Conservation (phyloP, 2,329 filamentous ascomycete genomes). For the Stromatinia cepivora region DNA sequence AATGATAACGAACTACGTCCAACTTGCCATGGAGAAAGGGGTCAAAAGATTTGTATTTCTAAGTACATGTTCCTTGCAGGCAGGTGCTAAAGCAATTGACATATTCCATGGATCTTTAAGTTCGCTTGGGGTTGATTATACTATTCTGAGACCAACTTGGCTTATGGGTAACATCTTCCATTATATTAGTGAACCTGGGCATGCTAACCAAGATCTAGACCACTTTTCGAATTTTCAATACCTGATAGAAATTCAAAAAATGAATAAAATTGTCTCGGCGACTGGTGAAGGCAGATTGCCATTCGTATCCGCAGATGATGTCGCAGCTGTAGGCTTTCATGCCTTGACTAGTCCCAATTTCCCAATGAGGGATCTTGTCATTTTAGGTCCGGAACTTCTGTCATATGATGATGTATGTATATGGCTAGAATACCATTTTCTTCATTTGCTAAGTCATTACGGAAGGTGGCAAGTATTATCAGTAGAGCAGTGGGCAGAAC, state of each 20-base stretch:
- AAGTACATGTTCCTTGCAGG: background rate
- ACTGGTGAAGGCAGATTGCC: slow-evolving; percentile 47
- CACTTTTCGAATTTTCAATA: slow-evolving; percentile 23
- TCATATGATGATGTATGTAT: slow-evolving; percentile 39
- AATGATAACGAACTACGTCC: background rate
- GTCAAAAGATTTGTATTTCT: slow-evolving; percentile 16
- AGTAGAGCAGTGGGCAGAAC: slow-evolving; percentile 26
- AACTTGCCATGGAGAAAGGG: background rate
- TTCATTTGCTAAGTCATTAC: background rate
- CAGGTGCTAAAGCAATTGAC: background rate
- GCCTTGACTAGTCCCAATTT: slow-evolving; percentile 43
- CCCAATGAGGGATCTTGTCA: slow-evolving; percentile 43
- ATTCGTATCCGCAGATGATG: slow-evolving; percentile 49
- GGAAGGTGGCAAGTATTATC: slow-evolving; percentile 28
- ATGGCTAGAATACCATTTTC: background rate
- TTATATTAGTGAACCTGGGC: background rate
- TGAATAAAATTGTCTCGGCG: slow-evolving; percentile 47
- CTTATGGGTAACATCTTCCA: slow-evolving; percentile 45
- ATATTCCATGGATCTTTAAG: slow-evolving; percentile 44
- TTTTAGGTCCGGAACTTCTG: slow-evolving; percentile 41
- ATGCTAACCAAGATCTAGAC: slow-evolving; percentile 25
- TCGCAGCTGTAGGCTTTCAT: slow-evolving; percentile 47
- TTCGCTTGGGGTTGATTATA: slow-evolving; percentile 46
- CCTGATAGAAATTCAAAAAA: background rate
- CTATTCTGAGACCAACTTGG: slow-evolving; percentile 48